Evolutionary conservation across 768 basidiomycete species (phyloP).

Genomic region (Russula sp.): DNA sequence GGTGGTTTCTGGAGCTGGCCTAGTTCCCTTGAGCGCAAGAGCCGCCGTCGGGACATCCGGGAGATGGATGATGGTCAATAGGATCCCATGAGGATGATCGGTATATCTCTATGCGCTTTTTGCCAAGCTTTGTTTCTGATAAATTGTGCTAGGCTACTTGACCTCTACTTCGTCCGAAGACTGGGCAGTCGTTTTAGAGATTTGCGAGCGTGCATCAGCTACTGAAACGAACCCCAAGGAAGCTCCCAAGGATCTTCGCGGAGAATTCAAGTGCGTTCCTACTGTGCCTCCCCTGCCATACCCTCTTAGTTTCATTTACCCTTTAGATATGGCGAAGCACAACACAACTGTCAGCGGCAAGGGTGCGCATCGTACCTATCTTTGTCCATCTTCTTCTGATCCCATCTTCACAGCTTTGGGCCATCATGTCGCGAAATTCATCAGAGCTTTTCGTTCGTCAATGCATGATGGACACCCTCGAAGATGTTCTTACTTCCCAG

Average conservation of each 20-base stretch:
- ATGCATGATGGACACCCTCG: constrained; percentile 64
- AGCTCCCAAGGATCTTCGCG: constrained; percentile 71
- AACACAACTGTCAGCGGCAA: constrained; percentile 24
- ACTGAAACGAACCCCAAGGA: constrained; percentile 75
- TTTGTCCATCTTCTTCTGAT: not conserved
- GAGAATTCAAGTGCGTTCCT: constrained; percentile 71
- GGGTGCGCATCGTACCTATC: constrained; percentile 8
- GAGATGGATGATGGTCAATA: constrained; percentile 38
- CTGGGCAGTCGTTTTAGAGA: constrained; percentile 75
- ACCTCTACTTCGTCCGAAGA: constrained; percentile 78
- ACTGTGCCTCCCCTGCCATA: not conserved
- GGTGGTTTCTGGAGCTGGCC: constrained; percentile 49
- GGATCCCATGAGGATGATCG: constrained; percentile 66
- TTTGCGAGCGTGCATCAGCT: constrained; percentile 75
- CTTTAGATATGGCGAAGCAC: constrained; percentile 21
- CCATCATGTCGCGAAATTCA: constrained; percentile 82
- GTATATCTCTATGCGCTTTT: constrained; percentile 31
- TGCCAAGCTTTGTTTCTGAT: not conserved
- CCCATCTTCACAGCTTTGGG: constrained; percentile 58
- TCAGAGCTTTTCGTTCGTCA: constrained; percentile 65
- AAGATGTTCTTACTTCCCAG: constrained; percentile 58
- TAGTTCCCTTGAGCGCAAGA: constrained; percentile 31
- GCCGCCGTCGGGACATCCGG: constrained; percentile 34
- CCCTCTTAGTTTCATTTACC: not conserved
- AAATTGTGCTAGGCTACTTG: constrained; percentile 47